Conservation (phyloP, 2,329 filamentous ascomycete species). For the Cladosporium halotolerans region DNA sequence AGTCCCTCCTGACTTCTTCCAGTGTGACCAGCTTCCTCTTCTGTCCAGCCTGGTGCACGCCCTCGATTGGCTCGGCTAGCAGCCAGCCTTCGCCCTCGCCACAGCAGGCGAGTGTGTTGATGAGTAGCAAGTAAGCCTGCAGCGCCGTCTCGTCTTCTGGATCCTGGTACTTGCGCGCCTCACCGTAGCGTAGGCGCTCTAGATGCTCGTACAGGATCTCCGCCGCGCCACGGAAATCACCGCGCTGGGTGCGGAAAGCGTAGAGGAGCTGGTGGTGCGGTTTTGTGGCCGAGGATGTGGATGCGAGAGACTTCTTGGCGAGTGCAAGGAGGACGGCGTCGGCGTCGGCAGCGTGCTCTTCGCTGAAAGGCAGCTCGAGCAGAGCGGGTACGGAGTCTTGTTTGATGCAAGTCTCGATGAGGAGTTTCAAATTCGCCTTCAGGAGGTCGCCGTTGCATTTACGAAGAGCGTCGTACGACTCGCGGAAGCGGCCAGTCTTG, state of each 20-base stretch:
- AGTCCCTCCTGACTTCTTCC: slow-evolving; percentile 79
- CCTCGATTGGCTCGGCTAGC: slow-evolving; percentile 45
- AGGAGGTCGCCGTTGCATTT: slow-evolving; percentile 66
- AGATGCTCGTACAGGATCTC: slow-evolving; percentile 52
- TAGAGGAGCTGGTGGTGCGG: slow-evolving; percentile 88
- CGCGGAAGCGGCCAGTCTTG: slow-evolving; percentile 70
- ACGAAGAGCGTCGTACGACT: slow-evolving; percentile 73
- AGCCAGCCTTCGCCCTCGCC: slow-evolving; percentile 78
- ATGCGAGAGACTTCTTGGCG: slow-evolving; percentile 62
- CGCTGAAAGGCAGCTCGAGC: slow-evolving; percentile 70
- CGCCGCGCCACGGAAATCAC: slow-evolving; percentile 76
- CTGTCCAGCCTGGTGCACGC: slow-evolving; percentile 30
- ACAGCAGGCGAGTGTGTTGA: slow-evolving; percentile 87
- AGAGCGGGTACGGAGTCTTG: slow-evolving; percentile 37
- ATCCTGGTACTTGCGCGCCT: slow-evolving; percentile 19
- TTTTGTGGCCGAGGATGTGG: slow-evolving; percentile 34
- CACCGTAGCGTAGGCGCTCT: slow-evolving; percentile 38
- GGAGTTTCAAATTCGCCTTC: slow-evolving; percentile 61
- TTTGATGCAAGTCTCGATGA: slow-evolving; percentile 45
- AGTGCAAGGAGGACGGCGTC: slow-evolving; percentile 70
- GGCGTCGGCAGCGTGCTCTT: slow-evolving; percentile 64
- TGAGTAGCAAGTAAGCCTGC: slow-evolving; percentile 78
- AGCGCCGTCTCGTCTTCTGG: slow-evolving; percentile 53
- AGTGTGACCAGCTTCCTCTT: slow-evolving; percentile 78
- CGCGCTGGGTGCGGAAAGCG: slow-evolving; percentile 76